Percentiles rank a stretch among this genome's conserved stretches.
These are phyloP conservation scores for Rhizopus sp. DNA, from an alignment of 371 early-diverging fungal species.

Conservation along the genomic window DNA sequence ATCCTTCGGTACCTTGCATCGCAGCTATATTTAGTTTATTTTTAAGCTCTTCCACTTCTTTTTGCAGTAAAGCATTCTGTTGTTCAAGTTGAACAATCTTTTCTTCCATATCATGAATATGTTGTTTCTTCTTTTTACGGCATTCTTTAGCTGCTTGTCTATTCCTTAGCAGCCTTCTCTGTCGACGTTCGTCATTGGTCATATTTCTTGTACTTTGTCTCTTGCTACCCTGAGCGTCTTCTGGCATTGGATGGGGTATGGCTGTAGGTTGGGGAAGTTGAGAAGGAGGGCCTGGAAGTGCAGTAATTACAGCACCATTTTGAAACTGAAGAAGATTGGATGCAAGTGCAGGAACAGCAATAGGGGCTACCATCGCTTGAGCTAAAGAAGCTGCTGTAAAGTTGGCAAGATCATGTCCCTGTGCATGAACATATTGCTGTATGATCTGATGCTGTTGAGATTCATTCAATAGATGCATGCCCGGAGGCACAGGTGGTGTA, in stretches of 20 bases:
- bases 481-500: slow-evolving; percentile 21
- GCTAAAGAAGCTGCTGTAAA: slow-evolving; percentile 51
- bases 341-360: slow-evolving; percentile 41
- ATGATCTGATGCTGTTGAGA: slow-evolving; percentile 45
- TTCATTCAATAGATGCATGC: slow-evolving; percentile 29
- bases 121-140: slow-evolving; percentile 81
- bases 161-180: slow-evolving; percentile 74
- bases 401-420: slow-evolving; percentile 47
- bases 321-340: slow-evolving; percentile 39
- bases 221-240: slow-evolving; percentile 26
- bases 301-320: slow-evolving; percentile 48
- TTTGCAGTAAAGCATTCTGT: slow-evolving; percentile 61
- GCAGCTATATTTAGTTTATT: slow-evolving; percentile 62
- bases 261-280: slow-evolving; percentile 20
- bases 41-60: slow-evolving; percentile 69
- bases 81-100: slow-evolving; percentile 64
- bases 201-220: slow-evolving; percentile 42
- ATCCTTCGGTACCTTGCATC: slow-evolving; percentile 62
- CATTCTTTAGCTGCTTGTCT: slow-evolving; percentile 83
- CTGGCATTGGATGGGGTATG: slow-evolving; percentile 13
- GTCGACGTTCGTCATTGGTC: slow-evolving; percentile 73
- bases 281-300: slow-evolving; percentile 47
- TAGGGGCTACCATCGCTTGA: slow-evolving; percentile 55
- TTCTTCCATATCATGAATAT: slow-evolving; percentile 73
- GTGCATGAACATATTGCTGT: slow-evolving; percentile 45